These are phyloP conservation scores for Aspergillus baeticus DNA, from an alignment of 495 filamentous ascomycete genomes.

Conservation along the genomic window DNA sequence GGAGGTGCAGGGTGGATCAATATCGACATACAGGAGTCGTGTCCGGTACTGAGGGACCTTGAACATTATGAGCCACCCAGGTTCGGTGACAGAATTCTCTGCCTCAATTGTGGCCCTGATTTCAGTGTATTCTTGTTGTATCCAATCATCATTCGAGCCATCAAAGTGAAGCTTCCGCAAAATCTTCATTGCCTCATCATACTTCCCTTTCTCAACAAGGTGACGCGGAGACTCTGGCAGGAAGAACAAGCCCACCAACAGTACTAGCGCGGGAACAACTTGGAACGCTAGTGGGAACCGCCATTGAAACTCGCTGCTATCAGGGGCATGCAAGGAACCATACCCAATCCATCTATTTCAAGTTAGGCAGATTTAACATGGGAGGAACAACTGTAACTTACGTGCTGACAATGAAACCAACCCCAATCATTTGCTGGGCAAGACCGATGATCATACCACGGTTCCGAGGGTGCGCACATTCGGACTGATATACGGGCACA, in stretches of 20 bases:
- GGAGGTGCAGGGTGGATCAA: no score
- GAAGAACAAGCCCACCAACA: constrained; percentile 49
- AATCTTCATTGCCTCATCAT: constrained; percentile 44
- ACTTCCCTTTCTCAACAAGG: constrained; percentile 49
- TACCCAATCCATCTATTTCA: constrained; percentile 55
- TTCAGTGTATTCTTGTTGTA: constrained; percentile 45
- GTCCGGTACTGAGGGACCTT: constrained; percentile 49
- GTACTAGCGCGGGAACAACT: constrained; percentile 41
- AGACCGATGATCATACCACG: constrained; percentile 57
- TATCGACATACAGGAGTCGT: constrained; percentile 43
- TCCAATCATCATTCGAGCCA: constrained; percentile 49
- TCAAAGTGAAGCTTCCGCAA: constrained; percentile 51
- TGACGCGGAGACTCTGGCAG: constrained; percentile 56
- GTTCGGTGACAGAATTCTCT: constrained; percentile 41
- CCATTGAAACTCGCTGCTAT: constrained; percentile 50
- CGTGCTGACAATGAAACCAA: constrained; percentile 53
- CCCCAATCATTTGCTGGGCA: constrained; percentile 60
- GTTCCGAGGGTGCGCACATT: constrained; percentile 50
- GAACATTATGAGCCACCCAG: constrained; percentile 53
- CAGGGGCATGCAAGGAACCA: constrained; percentile 44
- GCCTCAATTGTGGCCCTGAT: constrained; percentile 48
- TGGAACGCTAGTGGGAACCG: constrained; percentile 56
- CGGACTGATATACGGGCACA: constrained; percentile 58
- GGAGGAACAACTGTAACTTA: constrained; percentile 16
- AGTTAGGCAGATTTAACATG: neutral